phyloP scores from a whole-genome alignment of 1,139 yeast species.

The Geotrichum macrosporum region DNA sequence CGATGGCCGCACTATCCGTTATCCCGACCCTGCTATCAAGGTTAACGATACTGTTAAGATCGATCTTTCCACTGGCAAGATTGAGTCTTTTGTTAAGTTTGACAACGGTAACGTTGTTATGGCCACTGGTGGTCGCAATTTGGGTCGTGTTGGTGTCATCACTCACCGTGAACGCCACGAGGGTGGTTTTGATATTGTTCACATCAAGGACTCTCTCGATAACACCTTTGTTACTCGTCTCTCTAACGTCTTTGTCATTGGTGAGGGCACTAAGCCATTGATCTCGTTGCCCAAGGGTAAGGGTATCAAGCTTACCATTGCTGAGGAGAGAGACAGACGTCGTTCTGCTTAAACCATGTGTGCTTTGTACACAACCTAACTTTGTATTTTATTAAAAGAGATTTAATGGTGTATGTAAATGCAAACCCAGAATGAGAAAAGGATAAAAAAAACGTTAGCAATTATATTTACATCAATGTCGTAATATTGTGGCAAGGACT shows the following conservation, averaged over 20 bases:
- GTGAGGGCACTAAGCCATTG: slow-evolving; percentile 97
- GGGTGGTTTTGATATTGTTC: slow-evolving; percentile 99
- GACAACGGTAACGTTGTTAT: slow-evolving; percentile 94
- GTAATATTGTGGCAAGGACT: no score
- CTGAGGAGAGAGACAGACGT: slow-evolving; percentile 99
- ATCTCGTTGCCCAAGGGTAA: slow-evolving; percentile 99
- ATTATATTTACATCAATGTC: no score
- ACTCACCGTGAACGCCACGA: slow-evolving; percentile 99
- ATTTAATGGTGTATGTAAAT: slow-evolving; percentile 16
- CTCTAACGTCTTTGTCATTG: slow-evolving; percentile 92
- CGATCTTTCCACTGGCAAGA: slow-evolving; percentile 93
- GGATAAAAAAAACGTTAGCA: no score
- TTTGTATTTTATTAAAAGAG: slow-evolving; percentile 11
- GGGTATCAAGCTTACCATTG: slow-evolving; percentile 96
- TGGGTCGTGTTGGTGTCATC: slow-evolving; percentile 99
- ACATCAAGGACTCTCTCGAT: slow-evolving; percentile 95
- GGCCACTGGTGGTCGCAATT: slow-evolving; percentile 99
- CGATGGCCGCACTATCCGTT: slow-evolving; percentile 99
- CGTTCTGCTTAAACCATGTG: slow-evolving; percentile 34
- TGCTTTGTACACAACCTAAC: background rate
- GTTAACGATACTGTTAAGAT: slow-evolving; percentile 97
- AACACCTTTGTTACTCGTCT: slow-evolving; percentile 98
- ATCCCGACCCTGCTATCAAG: slow-evolving; percentile 96
- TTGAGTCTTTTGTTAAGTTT: slow-evolving; percentile 85
- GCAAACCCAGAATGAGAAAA: slow-evolving; percentile 6